Base-by-base conservation (phyloP, 2,329 filamentous ascomycete species). In the Zymoseptoria tritici region DNA sequence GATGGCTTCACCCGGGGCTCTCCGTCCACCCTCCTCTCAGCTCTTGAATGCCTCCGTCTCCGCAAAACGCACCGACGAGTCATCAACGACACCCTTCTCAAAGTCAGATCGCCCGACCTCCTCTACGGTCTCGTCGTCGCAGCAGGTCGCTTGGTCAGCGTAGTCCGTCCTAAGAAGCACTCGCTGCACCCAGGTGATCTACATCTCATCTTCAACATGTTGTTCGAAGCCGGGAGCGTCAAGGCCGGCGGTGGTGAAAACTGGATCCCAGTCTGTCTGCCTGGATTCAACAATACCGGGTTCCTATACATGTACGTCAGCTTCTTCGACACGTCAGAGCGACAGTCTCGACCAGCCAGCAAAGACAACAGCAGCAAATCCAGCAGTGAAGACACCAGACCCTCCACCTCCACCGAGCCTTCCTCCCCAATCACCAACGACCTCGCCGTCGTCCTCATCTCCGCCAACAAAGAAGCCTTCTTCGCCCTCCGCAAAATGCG, bases 291-390 rank as follows among this genome's bases (percentile, higher is more conserved):
- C 77, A 97, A 91, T 73, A 89, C 87, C 56, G 95, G 94, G 24
- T 99, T 96, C 72, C 81, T 99, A 1, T 97, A 99, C 78, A 97
- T 99, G 91, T 99, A 97, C 71, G 94, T 99, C 72, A 96, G 90
- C 78, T 99, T 97, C 73, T 83, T 99, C 62, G 86, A 90, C 66
- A 80, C 84, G 46, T 81, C 51, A 74, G 80, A 22, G 78, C 42
- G 54, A n/a, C 52, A 5, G 9, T 46, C 36, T 6, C 36, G 36
- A n/a, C 11, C 36, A 46, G 36, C 36, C 36, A 46, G 36, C 36
- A 26, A 24, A 24, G n/a, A 21, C 46, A 77, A n/a, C 70, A 75
- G 31, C 42, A 49, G 24, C n/a, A 6, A 31, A 49, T 8, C 24
- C 19, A 24, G 53, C 77, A 74, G 70, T 7, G 52, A 53, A 29